These are phyloP conservation scores for Daphne laureola DNA, from an alignment of 441 rosid genomes.

Conservation along the genomic window DNA sequence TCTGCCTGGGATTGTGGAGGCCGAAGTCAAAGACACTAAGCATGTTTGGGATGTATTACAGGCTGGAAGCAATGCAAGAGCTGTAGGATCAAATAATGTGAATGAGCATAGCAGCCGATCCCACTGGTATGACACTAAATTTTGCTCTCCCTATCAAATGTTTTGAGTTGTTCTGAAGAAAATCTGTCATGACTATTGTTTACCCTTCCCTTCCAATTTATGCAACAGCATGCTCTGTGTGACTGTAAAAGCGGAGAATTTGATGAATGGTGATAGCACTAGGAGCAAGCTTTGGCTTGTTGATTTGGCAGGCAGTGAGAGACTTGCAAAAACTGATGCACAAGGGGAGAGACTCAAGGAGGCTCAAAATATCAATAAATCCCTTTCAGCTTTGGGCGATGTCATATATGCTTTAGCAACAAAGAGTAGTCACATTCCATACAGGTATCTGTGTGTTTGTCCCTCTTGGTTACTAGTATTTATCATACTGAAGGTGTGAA, in stretches of 20 bases:
- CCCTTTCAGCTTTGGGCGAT: slow-evolving; percentile 93
- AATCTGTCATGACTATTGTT: too few relatives aligned
- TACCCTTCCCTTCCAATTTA: slow-evolving; percentile 12
- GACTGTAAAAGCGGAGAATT: slow-evolving; percentile 72
- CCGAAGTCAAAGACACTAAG: slow-evolving; percentile 52
- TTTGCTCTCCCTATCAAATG: neutral
- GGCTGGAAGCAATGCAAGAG: slow-evolving; percentile 80
- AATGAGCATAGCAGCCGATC: slow-evolving; percentile 96
- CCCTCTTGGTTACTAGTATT: slow-evolving; percentile 1
- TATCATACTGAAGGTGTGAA: neutral
- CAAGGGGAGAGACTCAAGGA: slow-evolving; percentile 90
- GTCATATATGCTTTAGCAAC: slow-evolving; percentile 76
- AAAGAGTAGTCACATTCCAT: slow-evolving; percentile 76
- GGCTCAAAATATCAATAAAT: slow-evolving; percentile 80
- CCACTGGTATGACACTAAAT: slow-evolving; percentile 53
- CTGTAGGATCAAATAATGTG: slow-evolving; percentile 85
- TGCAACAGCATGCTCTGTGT: slow-evolving; percentile 66
- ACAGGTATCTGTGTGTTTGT: slow-evolving; percentile 34
- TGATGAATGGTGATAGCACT: slow-evolving; percentile 74
- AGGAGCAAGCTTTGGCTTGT: slow-evolving; percentile 95
- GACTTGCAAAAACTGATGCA: slow-evolving; percentile 74
- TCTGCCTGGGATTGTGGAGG: slow-evolving; percentile 81
- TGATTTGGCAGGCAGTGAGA: slow-evolving; percentile 93
- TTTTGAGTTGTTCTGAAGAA: neutral
- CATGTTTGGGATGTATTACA: slow-evolving; percentile 85